A percentile compares a stretch with the other conserved stretches of the same genome.
Evolutionary conservation across 2,329 filamentous ascomycete species (phyloP).

Genomic region (Escovopsis sp.): DNA sequence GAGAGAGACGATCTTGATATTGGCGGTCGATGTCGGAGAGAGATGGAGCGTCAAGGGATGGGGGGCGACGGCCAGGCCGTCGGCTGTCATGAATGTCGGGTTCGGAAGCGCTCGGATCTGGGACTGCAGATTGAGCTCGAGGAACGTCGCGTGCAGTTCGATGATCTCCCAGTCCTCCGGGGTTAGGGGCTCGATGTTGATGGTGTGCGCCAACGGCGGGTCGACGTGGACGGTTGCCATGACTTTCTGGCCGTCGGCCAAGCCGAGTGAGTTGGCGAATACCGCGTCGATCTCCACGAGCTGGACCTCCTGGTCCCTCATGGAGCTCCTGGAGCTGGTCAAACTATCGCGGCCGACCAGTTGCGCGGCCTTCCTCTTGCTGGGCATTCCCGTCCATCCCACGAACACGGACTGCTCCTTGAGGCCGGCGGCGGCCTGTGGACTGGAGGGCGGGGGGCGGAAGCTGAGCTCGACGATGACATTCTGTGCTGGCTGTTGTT

Average conservation of each 20-base stretch:
- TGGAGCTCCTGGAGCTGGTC: slow-evolving; percentile 39
- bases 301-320: slow-evolving; percentile 59
- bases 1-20: slow-evolving; percentile 74
- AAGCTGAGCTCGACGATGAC: slow-evolving; percentile 85
- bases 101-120: slow-evolving; percentile 92
- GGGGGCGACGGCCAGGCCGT: slow-evolving; percentile 35
- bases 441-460: slow-evolving; percentile 32
- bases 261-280: slow-evolving; percentile 60
- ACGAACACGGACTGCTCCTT: slow-evolving; percentile 62
- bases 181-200: slow-evolving; percentile 92
- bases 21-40: slow-evolving; percentile 89
- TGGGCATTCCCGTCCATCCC: slow-evolving; percentile 97
- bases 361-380: slow-evolving; percentile 64
- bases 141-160: slow-evolving; percentile 86
- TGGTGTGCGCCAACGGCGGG: slow-evolving; percentile 78
- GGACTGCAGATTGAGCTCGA: slow-evolving; percentile 83
- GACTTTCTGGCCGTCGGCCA: slow-evolving; percentile 72
- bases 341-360: slow-evolving; percentile 63
- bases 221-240: slow-evolving; percentile 64
- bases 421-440: slow-evolving; percentile 30
- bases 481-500: slow-evolving; percentile 70
- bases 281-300: slow-evolving; percentile 79
- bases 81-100: slow-evolving; percentile 46
- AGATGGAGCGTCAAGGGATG: slow-evolving; percentile 86
- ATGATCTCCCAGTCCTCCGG: slow-evolving; percentile 98